Evolutionary conservation across 352 stramenopile genomes (phyloP), one percentile per base, ranked within the genome.

Genomic region (Globisporangium abappressorium): DNA sequence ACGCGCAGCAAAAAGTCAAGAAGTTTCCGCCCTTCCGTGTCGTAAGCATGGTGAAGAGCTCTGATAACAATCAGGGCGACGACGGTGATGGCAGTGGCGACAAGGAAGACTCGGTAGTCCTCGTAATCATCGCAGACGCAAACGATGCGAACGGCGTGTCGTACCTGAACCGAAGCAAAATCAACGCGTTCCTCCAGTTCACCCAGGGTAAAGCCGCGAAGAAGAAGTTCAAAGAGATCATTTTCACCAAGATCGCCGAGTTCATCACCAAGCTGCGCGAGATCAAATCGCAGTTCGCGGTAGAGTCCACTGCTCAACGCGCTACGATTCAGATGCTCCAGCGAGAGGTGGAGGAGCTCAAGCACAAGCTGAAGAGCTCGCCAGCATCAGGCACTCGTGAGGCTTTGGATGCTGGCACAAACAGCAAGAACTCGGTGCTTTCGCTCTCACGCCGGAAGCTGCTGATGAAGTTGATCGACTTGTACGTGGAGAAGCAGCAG

Each of bases 91-190:
- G 24, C 20, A 24, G 11, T 15, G 36, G 12, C 5, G 28, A 49
- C 60, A 65, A 47, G 18, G 51, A 67, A 15, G 51, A 53, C 36
- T 18, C 33, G 6, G 64, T n/a, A 8, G n/a, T 70, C 9, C 18
- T 80, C 9, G 18, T 64, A 20, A 66, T 90, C 28, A 65, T 65
- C 26, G 72, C 74, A 0, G 78, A 84, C 36, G 33, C 68, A 11
- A 76, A 72, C 47, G 81, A 90, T 55, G 11, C 26, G 0, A 87
- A 75, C 59, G 81, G 79, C 2, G 71, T 65, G 7, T 70, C 78
- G 15, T 90, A 85, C 54, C 71, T 90, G 38, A 87, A 86, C 66
- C 81, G 81, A 18, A 80, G 70, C 56, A 90, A 90, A 63, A 85
- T 88, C 65, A 88, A 88, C 26, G 70, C 73, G 26, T 90, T 88